Percentiles rank a stretch among this genome's conserved stretches.
Evolutionary conservation across 176 grass and related monocot genomes (phyloP).

Genomic region (Oryza punctata): DNA sequence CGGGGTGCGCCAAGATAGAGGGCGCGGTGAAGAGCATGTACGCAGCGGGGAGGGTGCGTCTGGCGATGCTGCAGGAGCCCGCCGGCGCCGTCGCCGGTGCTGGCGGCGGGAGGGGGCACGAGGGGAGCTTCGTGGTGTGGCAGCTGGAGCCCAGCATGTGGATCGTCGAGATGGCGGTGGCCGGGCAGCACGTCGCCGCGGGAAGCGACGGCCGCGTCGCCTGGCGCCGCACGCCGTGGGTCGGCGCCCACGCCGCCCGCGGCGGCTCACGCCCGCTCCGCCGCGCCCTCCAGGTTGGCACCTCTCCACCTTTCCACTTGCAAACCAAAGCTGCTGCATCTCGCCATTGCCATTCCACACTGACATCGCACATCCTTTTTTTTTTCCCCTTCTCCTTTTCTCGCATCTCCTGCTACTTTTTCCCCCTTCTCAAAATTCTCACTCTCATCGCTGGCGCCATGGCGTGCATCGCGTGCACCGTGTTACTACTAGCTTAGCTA

Average conservation of each 20-base stretch:
- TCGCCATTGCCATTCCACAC: not conserved
- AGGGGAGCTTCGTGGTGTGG: slow-evolving; percentile 83
- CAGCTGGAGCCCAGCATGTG: slow-evolving; percentile 83
- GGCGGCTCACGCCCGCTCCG: slow-evolving; percentile 89
- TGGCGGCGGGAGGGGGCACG: slow-evolving; percentile 15
- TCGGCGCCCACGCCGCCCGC: slow-evolving; percentile 63
- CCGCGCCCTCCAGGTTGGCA: slow-evolving; percentile 81
- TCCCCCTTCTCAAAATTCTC: not conserved
- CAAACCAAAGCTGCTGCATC: not conserved
- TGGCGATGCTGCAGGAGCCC: slow-evolving; percentile 59
- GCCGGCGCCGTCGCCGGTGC: slow-evolving; percentile 50
- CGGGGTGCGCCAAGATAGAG: slow-evolving; percentile 72
- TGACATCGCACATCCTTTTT: not conserved
- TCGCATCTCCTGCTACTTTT: not conserved
- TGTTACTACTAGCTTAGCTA: slow-evolving; percentile 25
- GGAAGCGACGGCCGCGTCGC: slow-evolving; percentile 79
- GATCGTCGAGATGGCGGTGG: slow-evolving; percentile 82
- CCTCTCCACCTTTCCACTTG: no score
- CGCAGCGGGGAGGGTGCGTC: slow-evolving; percentile 58
- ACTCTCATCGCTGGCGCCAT: slow-evolving; percentile 7
- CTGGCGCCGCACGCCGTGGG: slow-evolving; percentile 90
- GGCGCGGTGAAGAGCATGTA: slow-evolving; percentile 79
- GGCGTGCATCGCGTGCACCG: slow-evolving; percentile 51
- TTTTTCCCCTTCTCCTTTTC: not conserved
- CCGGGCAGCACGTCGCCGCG: slow-evolving; percentile 69